A percentile compares a stretch with the other conserved stretches of the same genome.
These are phyloP conservation scores for Hura crepitans DNA, from an alignment of 441 rosid species.

Conservation along the genomic window DNA sequence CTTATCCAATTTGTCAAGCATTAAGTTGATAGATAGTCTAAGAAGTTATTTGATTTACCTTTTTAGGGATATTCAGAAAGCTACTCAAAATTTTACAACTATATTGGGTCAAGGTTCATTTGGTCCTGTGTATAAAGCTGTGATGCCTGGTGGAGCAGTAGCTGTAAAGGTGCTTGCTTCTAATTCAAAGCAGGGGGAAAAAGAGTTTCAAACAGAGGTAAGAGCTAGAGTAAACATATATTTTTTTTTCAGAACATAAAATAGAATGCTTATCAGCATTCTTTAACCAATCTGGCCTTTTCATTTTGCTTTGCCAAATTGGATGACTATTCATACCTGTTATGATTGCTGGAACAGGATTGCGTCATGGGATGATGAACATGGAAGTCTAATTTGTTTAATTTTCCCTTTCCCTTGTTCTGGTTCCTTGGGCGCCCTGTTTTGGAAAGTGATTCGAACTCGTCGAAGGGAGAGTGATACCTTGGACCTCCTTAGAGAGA, in stretches of 20 bases:
- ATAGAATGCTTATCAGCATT: background rate
- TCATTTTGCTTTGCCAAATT: background rate
- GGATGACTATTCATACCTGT: background rate
- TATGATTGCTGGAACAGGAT: too few relatives aligned
- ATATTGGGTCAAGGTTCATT: conserved; percentile 86
- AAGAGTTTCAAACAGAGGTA: conserved; percentile 96
- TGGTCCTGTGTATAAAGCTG: conserved; percentile 89
- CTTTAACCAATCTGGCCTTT: conserved; percentile 5
- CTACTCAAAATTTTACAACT: conserved; percentile 84
- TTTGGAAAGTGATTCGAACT: too few relatives aligned
- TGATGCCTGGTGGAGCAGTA: conserved; percentile 52
- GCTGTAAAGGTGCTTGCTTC: conserved; percentile 96
- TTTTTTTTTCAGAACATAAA: background rate
- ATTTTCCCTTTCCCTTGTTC: too few relatives aligned
- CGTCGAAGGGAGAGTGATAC: too few relatives aligned
- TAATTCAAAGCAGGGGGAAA: conserved; percentile 87
- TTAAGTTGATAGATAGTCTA: conserved; percentile 9
- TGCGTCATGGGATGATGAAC: too few relatives aligned
- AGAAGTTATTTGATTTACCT: background rate
- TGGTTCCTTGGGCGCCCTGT: too few relatives aligned
- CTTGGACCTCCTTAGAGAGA: too few relatives aligned
- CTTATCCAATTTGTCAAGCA: conserved; percentile 1
- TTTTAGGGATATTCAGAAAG: conserved; percentile 90
- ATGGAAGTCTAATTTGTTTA: too few relatives aligned
- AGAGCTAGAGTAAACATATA: conserved; percentile 15